phyloP scores from a whole-genome alignment of 2,329 filamentous ascomycete genomes.

The Cercospora zeae-maydis region DNA sequence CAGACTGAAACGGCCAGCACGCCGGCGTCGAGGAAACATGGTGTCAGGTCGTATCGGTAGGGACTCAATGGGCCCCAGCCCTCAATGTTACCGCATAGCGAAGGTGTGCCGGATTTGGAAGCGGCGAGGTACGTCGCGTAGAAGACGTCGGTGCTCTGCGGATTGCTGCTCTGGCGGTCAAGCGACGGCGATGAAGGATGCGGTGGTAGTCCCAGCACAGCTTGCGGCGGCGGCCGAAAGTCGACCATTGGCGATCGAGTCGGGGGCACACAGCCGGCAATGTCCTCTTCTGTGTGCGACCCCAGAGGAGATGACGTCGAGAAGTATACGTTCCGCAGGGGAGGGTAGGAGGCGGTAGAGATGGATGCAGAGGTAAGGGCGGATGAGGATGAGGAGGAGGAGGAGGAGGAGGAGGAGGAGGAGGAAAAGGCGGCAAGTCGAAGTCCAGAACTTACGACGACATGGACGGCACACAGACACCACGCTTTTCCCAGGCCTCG shows the following conservation, averaged over 20 bases:
- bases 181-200: background rate
- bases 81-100: constrained; percentile 82
- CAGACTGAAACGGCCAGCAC: constrained; percentile 71
- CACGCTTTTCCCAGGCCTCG: background rate
- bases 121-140: constrained; percentile 33
- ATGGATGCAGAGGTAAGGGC: background rate
- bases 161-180: constrained; percentile 3
- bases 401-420: background rate
- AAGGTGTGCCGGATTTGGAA: constrained; percentile 47
- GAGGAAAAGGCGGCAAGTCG: constrained; percentile 1
- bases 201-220: constrained; percentile 15
- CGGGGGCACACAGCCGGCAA: constrained; percentile 13
- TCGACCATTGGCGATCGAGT: constrained; percentile 23
- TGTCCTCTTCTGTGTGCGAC: constrained; percentile 11
- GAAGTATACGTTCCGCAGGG: background rate
- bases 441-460: background rate
- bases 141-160: constrained; percentile 12
- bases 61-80: constrained; percentile 94
- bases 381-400: background rate
- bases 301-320: constrained; percentile 5
- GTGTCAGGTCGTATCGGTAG: constrained; percentile 87
- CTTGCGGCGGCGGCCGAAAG: constrained; percentile 18
- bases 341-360: background rate
- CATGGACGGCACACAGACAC: background rate
- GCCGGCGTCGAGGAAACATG: constrained; percentile 94